Evolutionary conservation across 225 moss, liverwort and hornwort species (phyloP).

Genomic region (Ulota crispa): DNA sequence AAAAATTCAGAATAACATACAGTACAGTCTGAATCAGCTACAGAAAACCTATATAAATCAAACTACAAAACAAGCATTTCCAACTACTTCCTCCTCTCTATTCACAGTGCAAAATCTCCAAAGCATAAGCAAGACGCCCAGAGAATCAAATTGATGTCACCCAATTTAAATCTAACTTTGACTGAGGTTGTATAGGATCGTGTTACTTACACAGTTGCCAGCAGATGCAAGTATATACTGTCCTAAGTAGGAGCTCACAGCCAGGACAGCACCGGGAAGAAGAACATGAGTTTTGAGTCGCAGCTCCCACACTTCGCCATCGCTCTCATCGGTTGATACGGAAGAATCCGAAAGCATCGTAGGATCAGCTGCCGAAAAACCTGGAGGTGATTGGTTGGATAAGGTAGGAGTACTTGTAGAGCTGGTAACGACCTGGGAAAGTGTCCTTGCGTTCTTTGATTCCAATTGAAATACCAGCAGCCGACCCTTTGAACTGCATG

Average conservation of each 20-base stretch:
- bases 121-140: neutral
- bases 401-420: constrained; percentile 43
- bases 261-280: constrained; percentile 73
- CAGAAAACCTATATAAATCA: neutral
- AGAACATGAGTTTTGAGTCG: constrained; percentile 56
- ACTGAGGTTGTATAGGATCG: constrained; percentile 6
- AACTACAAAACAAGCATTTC: constrained; percentile 2
- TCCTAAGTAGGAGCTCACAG: constrained; percentile 81
- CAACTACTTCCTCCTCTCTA: constrained; percentile 12
- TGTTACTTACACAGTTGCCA: constrained; percentile 71
- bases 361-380: constrained; percentile 56
- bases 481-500: constrained; percentile 77
- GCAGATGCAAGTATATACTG: constrained; percentile 90
- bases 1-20: constrained; percentile 15
- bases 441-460: constrained; percentile 42
- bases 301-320: constrained; percentile 71
- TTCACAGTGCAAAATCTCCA: neutral
- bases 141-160: neutral
- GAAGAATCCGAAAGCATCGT: constrained; percentile 54
- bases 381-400: constrained; percentile 44
- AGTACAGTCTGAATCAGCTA: constrained; percentile 9
- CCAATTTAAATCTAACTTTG: constrained; percentile 12
- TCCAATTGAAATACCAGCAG: constrained; percentile 82
- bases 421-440: constrained; percentile 40
- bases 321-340: constrained; percentile 58